phyloP scores from a whole-genome alignment of 2,329 filamentous ascomycete species.

The Paecilomyces sp. region DNA sequence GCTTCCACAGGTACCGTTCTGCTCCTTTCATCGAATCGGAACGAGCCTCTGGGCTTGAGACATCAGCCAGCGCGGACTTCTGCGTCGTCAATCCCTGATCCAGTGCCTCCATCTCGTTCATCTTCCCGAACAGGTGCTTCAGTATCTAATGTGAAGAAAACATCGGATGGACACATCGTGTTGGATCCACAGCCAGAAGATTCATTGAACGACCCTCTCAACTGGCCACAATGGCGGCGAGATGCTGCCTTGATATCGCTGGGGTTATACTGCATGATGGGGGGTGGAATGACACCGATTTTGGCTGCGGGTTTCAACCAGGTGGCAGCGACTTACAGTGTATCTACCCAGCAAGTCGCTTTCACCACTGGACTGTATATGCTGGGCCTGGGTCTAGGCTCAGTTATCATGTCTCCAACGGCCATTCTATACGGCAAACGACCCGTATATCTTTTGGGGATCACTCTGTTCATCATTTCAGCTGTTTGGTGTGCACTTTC shows the following conservation, averaged over 20 bases:
- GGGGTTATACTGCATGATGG: conserved; percentile 87
- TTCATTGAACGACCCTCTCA: conserved; percentile 81
- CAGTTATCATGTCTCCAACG: conserved; percentile 77
- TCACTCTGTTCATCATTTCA: conserved; percentile 68
- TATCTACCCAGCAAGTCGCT: conserved; percentile 66
- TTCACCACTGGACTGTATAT: conserved; percentile 90
- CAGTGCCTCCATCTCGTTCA: conserved; percentile 32
- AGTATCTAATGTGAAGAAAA: conserved; percentile 57
- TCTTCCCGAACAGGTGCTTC: conserved; percentile 26
- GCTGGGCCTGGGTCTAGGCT: conserved; percentile 83
- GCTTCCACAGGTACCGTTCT: conserved; percentile 50
- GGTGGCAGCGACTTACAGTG: conserved; percentile 60
- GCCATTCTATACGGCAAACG: conserved; percentile 88
- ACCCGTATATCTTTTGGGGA: conserved; percentile 75
- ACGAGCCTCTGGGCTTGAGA: conserved; percentile 55
- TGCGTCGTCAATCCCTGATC: conserved; percentile 46
- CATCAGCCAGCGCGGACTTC: conserved; percentile 56
- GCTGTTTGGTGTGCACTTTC: conserved; percentile 83
- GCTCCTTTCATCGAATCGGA: conserved; percentile 53
- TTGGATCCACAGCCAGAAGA: conserved; percentile 90
- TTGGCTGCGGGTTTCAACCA: conserved; percentile 84
- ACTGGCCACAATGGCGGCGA: conserved; percentile 78
- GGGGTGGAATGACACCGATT: conserved; percentile 85
- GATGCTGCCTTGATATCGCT: conserved; percentile 73
- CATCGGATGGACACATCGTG: conserved; percentile 74